Evolutionary conservation across 352 stramenopile species (phyloP), one percentile per base, ranked within the genome.

Genomic region (Phytophthora citrophthora): DNA sequence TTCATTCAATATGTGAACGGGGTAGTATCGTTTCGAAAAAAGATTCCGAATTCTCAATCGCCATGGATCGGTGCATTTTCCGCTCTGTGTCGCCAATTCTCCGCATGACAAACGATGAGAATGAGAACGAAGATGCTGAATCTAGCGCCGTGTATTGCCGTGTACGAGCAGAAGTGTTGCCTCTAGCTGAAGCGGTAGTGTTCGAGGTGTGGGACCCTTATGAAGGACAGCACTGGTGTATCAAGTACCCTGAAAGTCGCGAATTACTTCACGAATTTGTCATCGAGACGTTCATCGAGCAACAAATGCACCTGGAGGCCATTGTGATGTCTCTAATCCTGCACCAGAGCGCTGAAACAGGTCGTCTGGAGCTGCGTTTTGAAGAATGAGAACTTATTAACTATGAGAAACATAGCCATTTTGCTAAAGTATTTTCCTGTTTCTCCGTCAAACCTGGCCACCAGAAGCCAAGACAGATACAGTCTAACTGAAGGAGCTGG

Each of bases 401-500:
- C 9, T 34, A 11, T 34, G 29, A 34, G 9, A 34, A 34, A 34
- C 29, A 34, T 13, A 11, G 29, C 29, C 29, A 32, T 16, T 49
- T 26, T 13, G 59, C 58, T 64, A 61, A 70, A 70, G 54, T 53
- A 61, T 34, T 40, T 61, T 58, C 20, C 23, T 59, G 39, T 59
- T 60, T 60, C 23, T 60, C 29, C 16, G 45, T 26, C 27, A 12
- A 51, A 34, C 29, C 29, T 34, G 9, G 29, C 29, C 9, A 15
- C 23, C 23, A 41, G 29, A 15, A 9, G 34, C 34, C 6, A 27
- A 47, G 40, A 16, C 26, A 58, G 9, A 44, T n/a, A n/a, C 23
- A 36, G 1, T 5, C 57, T 90, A 94, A 70, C 80, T 94, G 62
- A 94, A 94, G 13, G 80, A 85, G 46, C 83, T 91, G 51, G 83